phyloP scores from a whole-genome alignment of 2,329 filamentous ascomycete genomes.

The Penicillium sp. region DNA sequence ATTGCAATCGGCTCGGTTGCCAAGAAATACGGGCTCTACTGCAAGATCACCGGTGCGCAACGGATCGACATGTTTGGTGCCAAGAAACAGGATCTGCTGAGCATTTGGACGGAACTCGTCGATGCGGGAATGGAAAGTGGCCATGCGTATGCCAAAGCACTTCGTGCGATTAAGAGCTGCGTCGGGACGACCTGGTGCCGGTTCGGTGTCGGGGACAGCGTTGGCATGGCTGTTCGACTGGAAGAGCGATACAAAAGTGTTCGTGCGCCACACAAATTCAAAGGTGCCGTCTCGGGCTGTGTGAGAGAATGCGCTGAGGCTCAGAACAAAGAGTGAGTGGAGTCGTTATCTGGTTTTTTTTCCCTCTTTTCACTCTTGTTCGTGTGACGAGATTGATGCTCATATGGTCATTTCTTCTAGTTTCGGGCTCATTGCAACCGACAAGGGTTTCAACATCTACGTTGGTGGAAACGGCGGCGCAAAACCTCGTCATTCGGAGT shows the following conservation, averaged over 20 bases:
- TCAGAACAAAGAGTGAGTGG: constrained; percentile 74
- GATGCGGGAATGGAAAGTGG: constrained; percentile 85
- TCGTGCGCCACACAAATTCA: constrained; percentile 82
- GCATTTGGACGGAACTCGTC: constrained; percentile 75
- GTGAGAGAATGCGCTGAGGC: constrained; percentile 91
- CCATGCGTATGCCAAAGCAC: constrained; percentile 82
- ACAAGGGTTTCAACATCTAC: constrained; percentile 91
- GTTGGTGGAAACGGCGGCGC: constrained; percentile 86
- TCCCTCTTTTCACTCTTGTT: too few species aligned
- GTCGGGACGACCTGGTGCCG: constrained; percentile 89
- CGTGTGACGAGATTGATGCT: background rate
- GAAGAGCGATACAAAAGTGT: constrained; percentile 92
- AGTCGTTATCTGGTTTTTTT: too few species aligned
- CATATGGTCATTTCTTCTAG: constrained; percentile 32
- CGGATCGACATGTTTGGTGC: constrained; percentile 92
- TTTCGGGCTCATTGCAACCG: constrained; percentile 85
- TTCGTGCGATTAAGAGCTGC: constrained; percentile 86
- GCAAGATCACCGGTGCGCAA: constrained; percentile 87
- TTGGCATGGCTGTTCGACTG: constrained; percentile 80
- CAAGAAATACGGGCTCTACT: constrained; percentile 77
- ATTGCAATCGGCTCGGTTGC: constrained; percentile 79
- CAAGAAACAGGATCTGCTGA: constrained; percentile 74
- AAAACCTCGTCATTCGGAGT: constrained; percentile 72
- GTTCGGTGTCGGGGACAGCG: constrained; percentile 81
- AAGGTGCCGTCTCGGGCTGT: constrained; percentile 82